Evolutionary conservation across 2,329 filamentous ascomycete species (phyloP), one percentile per base, ranked within the genome.

Genomic region (Sporothrix dimorphospora): DNA sequence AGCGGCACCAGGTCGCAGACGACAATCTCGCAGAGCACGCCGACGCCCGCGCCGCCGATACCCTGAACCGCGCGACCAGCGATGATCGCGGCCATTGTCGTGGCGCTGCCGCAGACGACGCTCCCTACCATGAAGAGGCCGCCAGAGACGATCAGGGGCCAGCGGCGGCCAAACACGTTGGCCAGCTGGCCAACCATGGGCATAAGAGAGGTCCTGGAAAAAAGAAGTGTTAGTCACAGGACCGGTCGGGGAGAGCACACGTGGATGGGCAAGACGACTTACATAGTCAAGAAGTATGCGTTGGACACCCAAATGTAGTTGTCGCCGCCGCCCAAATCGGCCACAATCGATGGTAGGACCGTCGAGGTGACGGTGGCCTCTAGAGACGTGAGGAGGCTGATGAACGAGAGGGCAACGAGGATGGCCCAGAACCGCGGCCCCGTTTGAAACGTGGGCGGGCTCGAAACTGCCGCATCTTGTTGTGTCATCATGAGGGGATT

Each of bases 11-110:
- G 68, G 53, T 81, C 80, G 9, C 77, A 78, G 14, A 81, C 74
- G 5, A 79, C 77, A n/a, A 80, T 76, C 55, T 80, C 80, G 45
- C 77, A 75, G 21, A 81, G 73, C n/a, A 79, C 76, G 30, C 78
- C 71, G 21, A 81, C 77, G 9, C 80, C 80, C 38, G 79, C 79
- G 16, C 76, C 77, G 42, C 80, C 80, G 1, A 79, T 51, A 5
- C 80, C 80, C 73, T 81, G 80, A 14, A 81, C 71, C 8, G 77
- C 77, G 21, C 80, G 75, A 5, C 79, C 80, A 19, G 73, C 77
- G 16, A 81, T 76, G 47, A 81, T 27, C 68, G 45, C 45, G 19
- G 38, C n/a, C 47, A 53, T 68, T 4, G 45, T 30, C 8, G 19
- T 2, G 5, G 34, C 40, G 24, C 63, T 27, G 12, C 63, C 63